These are phyloP conservation scores for Camelina sativa DNA, from an alignment of 345 rosid species.

Conservation along the genomic window DNA sequence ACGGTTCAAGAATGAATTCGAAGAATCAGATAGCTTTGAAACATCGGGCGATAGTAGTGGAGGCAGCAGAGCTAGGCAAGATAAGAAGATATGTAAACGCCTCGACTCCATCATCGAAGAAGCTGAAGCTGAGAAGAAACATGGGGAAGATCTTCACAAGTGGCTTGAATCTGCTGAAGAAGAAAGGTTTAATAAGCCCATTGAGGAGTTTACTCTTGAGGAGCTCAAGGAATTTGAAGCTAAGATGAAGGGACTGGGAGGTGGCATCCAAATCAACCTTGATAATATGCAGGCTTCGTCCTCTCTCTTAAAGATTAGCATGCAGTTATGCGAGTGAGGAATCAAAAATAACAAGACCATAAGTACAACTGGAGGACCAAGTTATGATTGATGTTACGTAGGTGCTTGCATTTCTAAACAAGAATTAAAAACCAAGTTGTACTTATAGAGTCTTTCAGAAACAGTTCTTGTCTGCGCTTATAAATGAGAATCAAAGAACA, in stretches of 20 bases:
- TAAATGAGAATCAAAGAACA: constrained; percentile 2
- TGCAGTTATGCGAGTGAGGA: too few species aligned
- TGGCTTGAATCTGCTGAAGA: constrained; percentile 33
- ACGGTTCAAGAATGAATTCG: constrained; percentile 36
- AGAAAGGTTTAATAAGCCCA: constrained; percentile 35
- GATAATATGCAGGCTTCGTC: constrained; percentile 28
- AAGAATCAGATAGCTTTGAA: constrained; percentile 26
- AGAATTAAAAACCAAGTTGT: too few species aligned
- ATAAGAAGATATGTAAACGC: constrained; percentile 32
- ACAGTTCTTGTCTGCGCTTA: constrained; percentile 49
- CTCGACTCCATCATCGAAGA: constrained; percentile 32
- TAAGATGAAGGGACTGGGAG: constrained; percentile 3
- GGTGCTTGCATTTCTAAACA: too few species aligned
- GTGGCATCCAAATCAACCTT: constrained; percentile 12
- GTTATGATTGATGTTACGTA: too few species aligned
- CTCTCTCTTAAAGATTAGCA: constrained; percentile 12
- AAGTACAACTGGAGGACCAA: too few species aligned
- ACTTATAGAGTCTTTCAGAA: constrained; percentile 19
- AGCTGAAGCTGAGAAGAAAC: constrained; percentile 39
- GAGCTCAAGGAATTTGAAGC: constrained; percentile 35
- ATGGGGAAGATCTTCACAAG: constrained; percentile 31
- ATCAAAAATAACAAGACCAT: too few species aligned
- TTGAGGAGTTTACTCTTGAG: constrained; percentile 35
- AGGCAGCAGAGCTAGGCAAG: constrained; percentile 13
- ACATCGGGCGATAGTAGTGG: background rate